These are phyloP conservation scores for Nicotiana attenuata DNA, from an alignment of 257 asterid genomes.

Conservation along the genomic window DNA sequence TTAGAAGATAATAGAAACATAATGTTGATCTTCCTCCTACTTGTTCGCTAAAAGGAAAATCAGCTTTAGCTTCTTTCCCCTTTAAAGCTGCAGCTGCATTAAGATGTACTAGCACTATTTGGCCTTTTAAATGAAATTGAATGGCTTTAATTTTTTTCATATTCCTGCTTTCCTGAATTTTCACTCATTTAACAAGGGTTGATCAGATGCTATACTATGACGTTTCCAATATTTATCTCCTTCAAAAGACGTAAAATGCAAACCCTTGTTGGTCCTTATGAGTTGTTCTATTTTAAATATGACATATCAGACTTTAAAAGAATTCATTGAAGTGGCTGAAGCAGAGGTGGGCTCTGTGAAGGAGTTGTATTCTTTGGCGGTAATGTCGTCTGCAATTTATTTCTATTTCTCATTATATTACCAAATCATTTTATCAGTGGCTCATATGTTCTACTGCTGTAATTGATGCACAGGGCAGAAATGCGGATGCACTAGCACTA, in stretches of 20 bases:
- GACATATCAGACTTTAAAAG: conserved; percentile 58
- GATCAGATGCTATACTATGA: background rate
- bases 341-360: conserved; percentile 62
- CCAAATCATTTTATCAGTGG: background rate
- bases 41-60: background rate
- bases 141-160: background rate
- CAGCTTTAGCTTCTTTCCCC: background rate
- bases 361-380: conserved; percentile 71
- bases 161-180: background rate
- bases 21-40: background rate
- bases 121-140: background rate
- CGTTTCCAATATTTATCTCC: no score
- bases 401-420: conserved; percentile 11
- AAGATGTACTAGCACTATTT: background rate
- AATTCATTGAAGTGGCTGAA: conserved; percentile 68
- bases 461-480: conserved; percentile 66
- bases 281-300: no score
- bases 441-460: conserved; percentile 4
- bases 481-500: conserved; percentile 86
- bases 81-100: background rate
- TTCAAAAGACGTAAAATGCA: background rate
- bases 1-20: background rate
- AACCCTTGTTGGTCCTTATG: background rate
- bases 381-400: conserved; percentile 21
- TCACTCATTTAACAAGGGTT: background rate